Evolutionary conservation across 495 filamentous ascomycete species (phyloP).

Genomic region (Penicillium roqueforti): DNA sequence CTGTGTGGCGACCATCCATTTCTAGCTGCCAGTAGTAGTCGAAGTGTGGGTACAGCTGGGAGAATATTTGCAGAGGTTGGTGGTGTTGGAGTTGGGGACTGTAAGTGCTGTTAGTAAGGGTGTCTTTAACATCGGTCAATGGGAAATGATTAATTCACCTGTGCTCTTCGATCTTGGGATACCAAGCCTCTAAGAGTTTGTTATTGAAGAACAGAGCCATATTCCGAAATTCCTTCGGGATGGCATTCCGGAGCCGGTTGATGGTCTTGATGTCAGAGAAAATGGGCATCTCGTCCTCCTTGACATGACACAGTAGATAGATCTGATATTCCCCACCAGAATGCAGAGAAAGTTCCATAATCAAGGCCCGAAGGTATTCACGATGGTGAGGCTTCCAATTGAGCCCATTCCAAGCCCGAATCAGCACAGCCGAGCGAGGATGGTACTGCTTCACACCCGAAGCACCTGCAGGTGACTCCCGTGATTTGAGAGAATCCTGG

Average conservation of each 20-base stretch:
- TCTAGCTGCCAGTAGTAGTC: slow-evolving; percentile 77
- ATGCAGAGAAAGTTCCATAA: slow-evolving; percentile 66
- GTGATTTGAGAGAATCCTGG: slow-evolving; percentile 6
- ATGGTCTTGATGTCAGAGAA: slow-evolving; percentile 54
- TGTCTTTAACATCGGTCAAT: neutral
- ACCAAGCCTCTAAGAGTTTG: slow-evolving; percentile 27
- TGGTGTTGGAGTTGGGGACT: slow-evolving; percentile 28
- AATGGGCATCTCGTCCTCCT: slow-evolving; percentile 46
- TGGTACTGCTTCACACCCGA: slow-evolving; percentile 15
- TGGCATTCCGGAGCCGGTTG: slow-evolving; percentile 36
- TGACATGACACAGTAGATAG: slow-evolving; percentile 70
- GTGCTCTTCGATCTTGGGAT: slow-evolving; percentile 27
- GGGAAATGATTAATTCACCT: slow-evolving; percentile 5
- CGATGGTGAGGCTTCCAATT: slow-evolving; percentile 67
- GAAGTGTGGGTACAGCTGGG: slow-evolving; percentile 63
- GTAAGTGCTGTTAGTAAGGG: neutral
- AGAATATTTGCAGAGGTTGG: slow-evolving; percentile 49
- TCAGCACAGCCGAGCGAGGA: slow-evolving; percentile 61
- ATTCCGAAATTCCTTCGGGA: slow-evolving; percentile 62
- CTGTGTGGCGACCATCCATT: slow-evolving; percentile 65
- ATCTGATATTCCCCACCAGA: slow-evolving; percentile 76
- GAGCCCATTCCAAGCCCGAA: slow-evolving; percentile 65
- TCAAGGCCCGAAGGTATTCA: slow-evolving; percentile 65
- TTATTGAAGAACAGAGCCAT: slow-evolving; percentile 67
- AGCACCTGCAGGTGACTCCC: neutral